These are phyloP conservation scores for Gossypium trilobum DNA, from an alignment of 441 rosid genomes.

Conservation along the genomic window DNA sequence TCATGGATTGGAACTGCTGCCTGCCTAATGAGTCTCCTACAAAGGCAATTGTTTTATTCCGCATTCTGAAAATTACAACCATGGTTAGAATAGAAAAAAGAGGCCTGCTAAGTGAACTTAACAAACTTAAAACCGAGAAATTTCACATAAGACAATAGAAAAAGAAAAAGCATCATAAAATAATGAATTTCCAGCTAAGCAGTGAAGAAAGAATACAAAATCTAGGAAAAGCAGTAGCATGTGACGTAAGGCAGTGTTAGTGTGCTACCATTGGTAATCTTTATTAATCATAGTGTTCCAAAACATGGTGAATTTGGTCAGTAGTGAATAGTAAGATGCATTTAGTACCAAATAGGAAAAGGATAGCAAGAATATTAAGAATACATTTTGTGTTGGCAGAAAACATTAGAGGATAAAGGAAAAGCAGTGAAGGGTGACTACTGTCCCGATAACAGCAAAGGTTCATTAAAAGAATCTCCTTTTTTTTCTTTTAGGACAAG, in stretches of 20 bases:
- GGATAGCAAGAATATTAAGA: not conserved
- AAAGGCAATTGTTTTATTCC: conserved; percentile 66
- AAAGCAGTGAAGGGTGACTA: not conserved
- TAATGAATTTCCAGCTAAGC: not conserved
- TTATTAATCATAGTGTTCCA: not conserved
- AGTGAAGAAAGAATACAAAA: too few relatives aligned
- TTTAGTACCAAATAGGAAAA: not conserved
- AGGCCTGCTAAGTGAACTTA: too few relatives aligned
- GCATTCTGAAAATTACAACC: conserved; percentile 40
- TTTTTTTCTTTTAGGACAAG: not conserved
- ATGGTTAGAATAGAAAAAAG: not conserved
- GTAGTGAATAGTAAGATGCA: not conserved
- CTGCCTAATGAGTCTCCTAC: conserved; percentile 71
- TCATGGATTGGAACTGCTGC: conserved; percentile 67
- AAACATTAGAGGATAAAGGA: not conserved
- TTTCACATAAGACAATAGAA: conserved; percentile 1
- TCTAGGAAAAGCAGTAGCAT: too few relatives aligned
- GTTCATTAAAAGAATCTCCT: not conserved
- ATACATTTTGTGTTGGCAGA: not conserved
- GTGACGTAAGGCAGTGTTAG: not conserved
- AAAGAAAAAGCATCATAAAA: not conserved
- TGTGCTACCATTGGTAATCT: not conserved
- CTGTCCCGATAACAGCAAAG: not conserved
- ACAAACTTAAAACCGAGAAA: not conserved
- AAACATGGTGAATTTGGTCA: not conserved